Evolutionary conservation across 352 stramenopile genomes (phyloP).

Genomic region (Globisporangium okanoganense): DNA sequence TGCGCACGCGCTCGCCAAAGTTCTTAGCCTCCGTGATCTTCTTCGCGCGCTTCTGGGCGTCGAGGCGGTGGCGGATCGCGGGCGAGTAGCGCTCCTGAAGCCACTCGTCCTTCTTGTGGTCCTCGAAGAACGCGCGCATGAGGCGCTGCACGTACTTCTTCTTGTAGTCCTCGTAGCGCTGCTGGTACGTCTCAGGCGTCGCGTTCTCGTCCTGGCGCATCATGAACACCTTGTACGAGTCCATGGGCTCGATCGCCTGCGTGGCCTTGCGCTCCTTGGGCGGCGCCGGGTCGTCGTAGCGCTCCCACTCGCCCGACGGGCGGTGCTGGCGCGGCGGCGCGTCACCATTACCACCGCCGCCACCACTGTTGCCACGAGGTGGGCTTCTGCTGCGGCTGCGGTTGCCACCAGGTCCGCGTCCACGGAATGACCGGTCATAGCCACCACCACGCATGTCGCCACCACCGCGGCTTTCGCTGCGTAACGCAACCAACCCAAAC

Average conservation of each 20-base stretch:
- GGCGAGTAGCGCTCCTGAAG: slow-evolving; percentile 84
- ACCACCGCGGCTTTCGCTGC: slow-evolving; percentile 21
- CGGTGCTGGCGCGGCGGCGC: not conserved
- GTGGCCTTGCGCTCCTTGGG: slow-evolving; percentile 31
- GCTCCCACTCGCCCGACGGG: slow-evolving; percentile 19
- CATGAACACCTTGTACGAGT: slow-evolving; percentile 88
- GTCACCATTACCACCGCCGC: not conserved
- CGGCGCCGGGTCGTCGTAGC: slow-evolving; percentile 13
- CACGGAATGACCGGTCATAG: slow-evolving; percentile 20
- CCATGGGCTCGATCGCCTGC: slow-evolving; percentile 57
- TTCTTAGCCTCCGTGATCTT: slow-evolving; percentile 74
- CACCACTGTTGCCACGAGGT: slow-evolving; percentile 16
- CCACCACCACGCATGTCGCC: slow-evolving; percentile 12
- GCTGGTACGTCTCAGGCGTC: slow-evolving; percentile 77
- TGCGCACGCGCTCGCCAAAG: slow-evolving; percentile 62
- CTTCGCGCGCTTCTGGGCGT: slow-evolving; percentile 59
- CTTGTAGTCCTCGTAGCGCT: slow-evolving; percentile 88
- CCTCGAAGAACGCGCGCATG: slow-evolving; percentile 80
- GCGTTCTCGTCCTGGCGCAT: slow-evolving; percentile 83
- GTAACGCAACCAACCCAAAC: not conserved
- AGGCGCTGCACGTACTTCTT: slow-evolving; percentile 81
- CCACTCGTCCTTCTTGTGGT: slow-evolving; percentile 84
- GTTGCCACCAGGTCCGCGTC: slow-evolving; percentile 15
- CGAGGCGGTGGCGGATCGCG: slow-evolving; percentile 59
- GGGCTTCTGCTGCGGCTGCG: slow-evolving; percentile 37